Evolutionary conservation across 192 early-diverging fungal species (phyloP).

Genomic region (Mortierella alpina): DNA sequence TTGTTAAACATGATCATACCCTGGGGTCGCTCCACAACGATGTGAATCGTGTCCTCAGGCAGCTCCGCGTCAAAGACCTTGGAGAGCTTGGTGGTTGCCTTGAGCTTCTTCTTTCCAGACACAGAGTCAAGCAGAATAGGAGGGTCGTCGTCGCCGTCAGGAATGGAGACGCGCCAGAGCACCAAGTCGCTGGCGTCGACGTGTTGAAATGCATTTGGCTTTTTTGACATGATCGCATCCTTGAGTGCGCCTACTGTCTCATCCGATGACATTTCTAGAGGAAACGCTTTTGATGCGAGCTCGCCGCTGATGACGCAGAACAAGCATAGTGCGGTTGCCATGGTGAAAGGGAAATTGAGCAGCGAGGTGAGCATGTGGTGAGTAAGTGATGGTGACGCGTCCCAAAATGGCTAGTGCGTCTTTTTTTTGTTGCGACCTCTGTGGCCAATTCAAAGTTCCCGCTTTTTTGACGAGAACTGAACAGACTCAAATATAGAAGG

Average conservation of each 20-base stretch:
- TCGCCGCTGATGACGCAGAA: no score
- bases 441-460: no score
- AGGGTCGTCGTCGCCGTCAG: not conserved
- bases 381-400: no score
- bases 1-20: constrained; percentile 10
- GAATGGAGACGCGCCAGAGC: constrained; percentile 20
- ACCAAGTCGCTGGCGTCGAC: constrained; percentile 16
- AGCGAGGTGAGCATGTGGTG: no score
- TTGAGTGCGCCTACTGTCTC: constrained; percentile 7
- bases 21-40: constrained; percentile 11
- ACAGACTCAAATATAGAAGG: no score
- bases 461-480: no score
- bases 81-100: not conserved
- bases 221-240: not conserved
- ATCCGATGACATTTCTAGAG: constrained; percentile 10
- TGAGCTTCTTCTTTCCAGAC: no score
- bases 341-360: no score
- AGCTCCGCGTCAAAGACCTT: not conserved
- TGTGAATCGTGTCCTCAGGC: constrained; percentile 8
- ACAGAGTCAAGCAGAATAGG: not conserved
- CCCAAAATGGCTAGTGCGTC: no score
- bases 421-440: no score
- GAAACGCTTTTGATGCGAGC: no score
- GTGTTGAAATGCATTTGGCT: constrained; percentile 18
- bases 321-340: no score